Evolutionary conservation across 441 rosid species (phyloP), one percentile per base, ranked within the genome.

Genomic region (Brassica balearica): DNA sequence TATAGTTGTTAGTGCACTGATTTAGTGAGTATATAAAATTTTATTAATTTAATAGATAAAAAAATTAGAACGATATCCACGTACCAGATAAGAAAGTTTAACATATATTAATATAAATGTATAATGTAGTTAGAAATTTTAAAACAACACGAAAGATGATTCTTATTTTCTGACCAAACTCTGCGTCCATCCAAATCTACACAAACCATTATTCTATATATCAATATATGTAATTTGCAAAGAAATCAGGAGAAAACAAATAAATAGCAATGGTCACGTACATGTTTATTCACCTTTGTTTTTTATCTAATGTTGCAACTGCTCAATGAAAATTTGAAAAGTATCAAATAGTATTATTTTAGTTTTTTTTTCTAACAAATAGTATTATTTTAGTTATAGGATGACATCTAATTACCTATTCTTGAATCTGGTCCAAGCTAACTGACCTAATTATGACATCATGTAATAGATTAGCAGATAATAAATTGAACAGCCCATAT

Each of bases 141-240:
- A 25, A 25, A 25, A 25, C 27, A 29, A 29, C 6, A 1, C 1
- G 7, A 29, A 29, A 29, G 34, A 19, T 67, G 68, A 65, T 72
- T 72, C 58, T 66, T 72, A 60, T 72, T 78, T 78, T 72, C 77
- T 64, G 58, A 78, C 77, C 81, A 72, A 59, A 72, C 73, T 59
- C 29, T 60, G 34, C 34, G 34, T 77, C 66, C 61, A 77, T 59
- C 41, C 19, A 59, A 77, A 2, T 32, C 29, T 72, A 66, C 56
- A 66, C 73, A 78, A 66, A 27, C 55, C 68, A 65, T 41, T 65
- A 25, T 23, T 70, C 9, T 36, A 11, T 36, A 11, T 65, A 55
- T 25, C 61, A 25, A 41, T 64, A 41, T 51, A 15, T 38, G 9
- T 14, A 41, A 41, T 34, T 38, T 60, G 17, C 25, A 68, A 60